Conservation (phyloP, 352 stramenopile species). For the Globisporangium middletonii region DNA sequence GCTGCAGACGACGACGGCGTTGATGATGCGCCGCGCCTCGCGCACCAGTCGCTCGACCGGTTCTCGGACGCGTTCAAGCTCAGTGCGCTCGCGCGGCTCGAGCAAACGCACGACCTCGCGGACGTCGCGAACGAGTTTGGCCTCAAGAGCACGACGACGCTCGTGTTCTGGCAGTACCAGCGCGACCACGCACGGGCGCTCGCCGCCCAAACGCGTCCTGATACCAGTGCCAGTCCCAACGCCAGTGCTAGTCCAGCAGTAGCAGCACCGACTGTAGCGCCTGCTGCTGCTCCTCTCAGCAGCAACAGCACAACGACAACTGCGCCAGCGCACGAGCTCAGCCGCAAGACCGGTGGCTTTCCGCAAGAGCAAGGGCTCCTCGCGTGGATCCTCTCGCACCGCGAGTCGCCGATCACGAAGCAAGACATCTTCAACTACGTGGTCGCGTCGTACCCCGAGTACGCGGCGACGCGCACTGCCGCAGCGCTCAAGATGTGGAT, state of each 20-base stretch:
- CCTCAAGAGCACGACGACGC: conserved; percentile 51
- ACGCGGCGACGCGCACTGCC: conserved; percentile 43
- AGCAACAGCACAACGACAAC: background rate
- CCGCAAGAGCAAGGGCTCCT: conserved; percentile 36
- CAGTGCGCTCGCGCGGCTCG: conserved; percentile 18
- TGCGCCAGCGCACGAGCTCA: background rate
- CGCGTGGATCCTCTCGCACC: conserved; percentile 43
- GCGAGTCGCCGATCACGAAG: conserved; percentile 38
- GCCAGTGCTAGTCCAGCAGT: conserved; percentile 6
- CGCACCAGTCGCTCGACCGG: conserved; percentile 2
- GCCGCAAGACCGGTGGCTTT: conserved; percentile 16
- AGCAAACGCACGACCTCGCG: conserved; percentile 20
- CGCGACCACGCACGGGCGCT: conserved; percentile 2
- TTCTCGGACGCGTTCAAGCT: conserved; percentile 11
- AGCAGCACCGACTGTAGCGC: conserved; percentile 12
- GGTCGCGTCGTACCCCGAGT: conserved; percentile 40
- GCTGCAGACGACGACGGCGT: conserved; percentile 3
- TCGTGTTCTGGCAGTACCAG: conserved; percentile 53
- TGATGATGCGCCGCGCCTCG: background rate
- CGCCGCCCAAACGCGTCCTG: too few relatives aligned
- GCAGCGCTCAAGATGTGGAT: conserved; percentile 64
- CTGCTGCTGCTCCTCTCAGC: background rate
- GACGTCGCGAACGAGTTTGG: conserved; percentile 34
- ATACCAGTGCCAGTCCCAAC: too few relatives aligned
- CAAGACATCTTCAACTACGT: conserved; percentile 65